Evolutionary conservation across 129 eudicot species (phyloP), one percentile per base, ranked within the genome.

Genomic region (Oenanthe sinensis): DNA sequence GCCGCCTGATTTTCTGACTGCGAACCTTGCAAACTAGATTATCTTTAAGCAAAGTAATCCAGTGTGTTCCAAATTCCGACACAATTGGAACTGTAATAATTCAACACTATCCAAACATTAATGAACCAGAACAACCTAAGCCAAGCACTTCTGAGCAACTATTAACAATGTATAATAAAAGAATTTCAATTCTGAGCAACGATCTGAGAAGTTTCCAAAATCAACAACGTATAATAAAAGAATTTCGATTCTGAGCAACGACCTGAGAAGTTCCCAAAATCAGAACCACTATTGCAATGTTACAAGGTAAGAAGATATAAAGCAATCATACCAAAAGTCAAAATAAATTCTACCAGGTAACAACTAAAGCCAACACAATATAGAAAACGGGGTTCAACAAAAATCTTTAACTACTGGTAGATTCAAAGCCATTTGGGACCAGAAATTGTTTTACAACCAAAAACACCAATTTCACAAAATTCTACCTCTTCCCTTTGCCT

Each of bases 401-500:
- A 73, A 45, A 74, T 15, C 58, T 26, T 74, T 22, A 74, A 26
- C 60, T 46, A 14, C 77, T 26, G 42, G n/a, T 44, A 74, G 7
- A 74, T 26, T 46, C 17, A 74, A 46, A 46, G 11, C 58, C 77
- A 46, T 12, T 60, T 60, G 52, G 24, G 73, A 77, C 62, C 72
- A 48, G 78, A 63, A 75, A 45, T 63, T 36, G 46, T 81, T 78
- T 60, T 62, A 58, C 67, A 74, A 36, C 40, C 54, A 58, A 46
- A n/a, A 75, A 20, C 72, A 72, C 26, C 40, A 74, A 75, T 46
- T 74, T 22, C 26, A 75, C 72, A 50, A 60, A 75, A 46, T 68
- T 60, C 82, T 65, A 55, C 58, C 45, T 50, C 40, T 14, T 42
- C 16, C 14, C 20, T 28, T 14, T 28, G 70, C 75, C 46, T 15